Evolutionary conservation across 306 rosid genomes (phyloP), one percentile per base, ranked within the genome.

Genomic region (Lathyrus oleraceus): DNA sequence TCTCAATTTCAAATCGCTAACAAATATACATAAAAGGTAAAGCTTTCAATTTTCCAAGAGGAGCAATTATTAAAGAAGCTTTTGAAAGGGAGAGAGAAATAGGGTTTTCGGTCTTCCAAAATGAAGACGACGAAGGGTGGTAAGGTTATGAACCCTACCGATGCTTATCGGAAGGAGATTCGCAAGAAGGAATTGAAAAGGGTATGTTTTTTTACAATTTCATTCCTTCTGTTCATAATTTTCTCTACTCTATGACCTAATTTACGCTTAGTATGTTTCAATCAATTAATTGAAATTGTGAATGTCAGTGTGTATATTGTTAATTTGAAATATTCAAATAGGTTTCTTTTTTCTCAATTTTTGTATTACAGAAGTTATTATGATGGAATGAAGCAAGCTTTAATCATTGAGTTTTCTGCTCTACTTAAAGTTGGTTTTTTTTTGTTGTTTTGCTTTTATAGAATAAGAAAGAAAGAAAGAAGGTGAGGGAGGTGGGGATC

Each of bases 401-500:
- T 56, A 14, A 61, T 14, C 65, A 12, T 35, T 43, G 43, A 17
- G 36, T 20, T 61, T 35, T 68, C 20, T 53, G 27, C 27, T 30
- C 23, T 20, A 7, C 14, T 11, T 4, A 5, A 28, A 65, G 56
- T 63, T 12, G 8, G 10, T 5, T 19, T 21, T 0, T 45, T 5
- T 10, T 8, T 69, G 3, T 65, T 78, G 39, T 63, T 66, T 57
- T 69, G 64, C 2, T 36, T 36, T 67, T 32, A 76, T 87, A 93
- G 97, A 93, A 93, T 52, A 93, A 93, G 79, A 93, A 93, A 78
- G 98, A 93, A 80, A 87, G 98, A 7, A 93, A 93, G 80, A 93
- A 93, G 91, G 99, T 95, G 81, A 87, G 99, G 82, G 97, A 95
- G 81, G 99, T 91, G 80, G 99, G 99, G 71, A 91, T 95, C 73